Evolutionary conservation across 352 stramenopile genomes (phyloP), one percentile per base, ranked within the genome.

Genomic region (Phytophthora crassamura): DNA sequence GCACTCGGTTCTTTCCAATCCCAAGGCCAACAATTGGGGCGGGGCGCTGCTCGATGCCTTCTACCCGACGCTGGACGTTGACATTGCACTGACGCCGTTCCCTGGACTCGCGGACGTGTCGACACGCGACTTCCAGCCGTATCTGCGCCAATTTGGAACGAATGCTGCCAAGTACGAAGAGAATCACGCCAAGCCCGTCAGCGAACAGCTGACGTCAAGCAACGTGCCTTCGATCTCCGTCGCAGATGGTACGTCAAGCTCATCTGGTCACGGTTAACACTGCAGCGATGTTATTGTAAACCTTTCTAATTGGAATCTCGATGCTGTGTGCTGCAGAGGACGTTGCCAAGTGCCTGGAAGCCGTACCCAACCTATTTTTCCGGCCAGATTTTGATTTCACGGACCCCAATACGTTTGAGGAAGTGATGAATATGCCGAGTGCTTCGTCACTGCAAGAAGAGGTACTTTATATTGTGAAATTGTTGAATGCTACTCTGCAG

Each of bases 1-100:
- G 25, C 84, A 96, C 71, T 94, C 88, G 30, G 88, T 96, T 50
- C 72, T 96, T 34, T 90, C 82, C 0, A 93, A 93, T 45, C 88
- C 88, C 5, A 89, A 91, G 54, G 84, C 78, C 6, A 84, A 56
- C 42, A 78, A 84, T 66, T 95, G 87, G 87, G 69, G 82, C 46
- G 79, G 77, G 35, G 75, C 81, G 20, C 49, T 94, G 41, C 72
- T 95, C 6, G 87, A 95, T 43, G 84, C 76, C 46, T 78, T 95
- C 20, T 92, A 89, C 40, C 84, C 84, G 49, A 75, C 76, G 7
- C 67, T 91, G 20, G 85, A 91, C 41, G 56, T 81, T 4, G 87
- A 95, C 35, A 84, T 93, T 56, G 67, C 69, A 11, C 62, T 93
- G 47, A 72, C 90, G 10, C 80, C 86, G 28, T 90, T 87, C 38